These are phyloP conservation scores for Puccinellia tenuiflora DNA, from an alignment of 176 grass and related monocot genomes.

Conservation along the genomic window DNA sequence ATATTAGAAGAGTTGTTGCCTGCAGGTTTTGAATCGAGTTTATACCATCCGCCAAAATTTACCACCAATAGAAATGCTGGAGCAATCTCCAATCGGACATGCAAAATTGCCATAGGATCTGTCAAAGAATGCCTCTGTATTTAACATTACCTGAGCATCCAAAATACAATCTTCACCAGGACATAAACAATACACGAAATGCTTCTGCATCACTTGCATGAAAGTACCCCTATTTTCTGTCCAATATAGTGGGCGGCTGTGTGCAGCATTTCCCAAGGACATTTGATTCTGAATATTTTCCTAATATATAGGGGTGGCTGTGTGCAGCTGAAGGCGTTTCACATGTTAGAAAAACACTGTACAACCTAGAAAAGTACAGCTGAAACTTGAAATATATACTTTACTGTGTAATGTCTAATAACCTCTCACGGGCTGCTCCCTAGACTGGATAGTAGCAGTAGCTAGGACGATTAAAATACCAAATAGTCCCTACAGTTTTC, in stretches of 20 bases:
- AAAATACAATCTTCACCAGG: slow-evolving; percentile 34
- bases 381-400: too few species aligned
- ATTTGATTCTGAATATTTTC: too few species aligned
- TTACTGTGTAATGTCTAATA: too few species aligned
- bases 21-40: slow-evolving; percentile 48
- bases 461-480: too few species aligned
- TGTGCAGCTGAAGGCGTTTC: too few species aligned
- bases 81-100: slow-evolving; percentile 70
- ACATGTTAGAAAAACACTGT: too few species aligned
- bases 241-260: background rate
- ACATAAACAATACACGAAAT: background rate
- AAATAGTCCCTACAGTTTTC: too few species aligned
- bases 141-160: slow-evolving; percentile 66
- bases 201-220: background rate
- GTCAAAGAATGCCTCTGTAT: slow-evolving; percentile 77
- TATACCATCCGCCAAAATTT: too few species aligned
- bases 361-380: too few species aligned
- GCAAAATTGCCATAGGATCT: slow-evolving; percentile 95
- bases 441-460: too few species aligned
- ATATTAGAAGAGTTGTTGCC: slow-evolving; percentile 37
- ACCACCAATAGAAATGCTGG: slow-evolving; percentile 81
- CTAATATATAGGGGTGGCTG: too few species aligned
- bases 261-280: background rate
- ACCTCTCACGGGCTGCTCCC: too few species aligned
- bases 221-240: background rate